Percentiles rank a stretch among this genome's conserved stretches.
phyloP scores from a whole-genome alignment of 1,284 basidiomycete species.

The Cryptococcus floricola region DNA sequence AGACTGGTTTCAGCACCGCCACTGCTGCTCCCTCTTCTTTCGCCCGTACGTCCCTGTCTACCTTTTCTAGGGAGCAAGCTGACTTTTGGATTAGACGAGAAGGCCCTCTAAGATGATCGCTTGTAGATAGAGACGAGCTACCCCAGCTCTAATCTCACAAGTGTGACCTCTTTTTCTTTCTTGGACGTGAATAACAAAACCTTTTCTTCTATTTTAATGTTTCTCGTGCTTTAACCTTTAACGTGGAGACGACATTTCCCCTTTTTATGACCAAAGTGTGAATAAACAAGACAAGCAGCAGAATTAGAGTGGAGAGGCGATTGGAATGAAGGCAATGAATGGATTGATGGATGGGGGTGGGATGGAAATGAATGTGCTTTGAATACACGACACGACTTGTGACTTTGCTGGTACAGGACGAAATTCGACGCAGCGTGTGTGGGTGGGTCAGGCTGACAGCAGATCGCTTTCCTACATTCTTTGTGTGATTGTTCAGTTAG shows the following conservation, averaged over 20 bases:
- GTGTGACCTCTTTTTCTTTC: neutral
- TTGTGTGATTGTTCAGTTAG: too few species aligned
- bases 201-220: neutral
- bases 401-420: too few species aligned
- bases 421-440: too few species aligned
- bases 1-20: conserved; percentile 30
- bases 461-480: too few species aligned
- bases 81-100: conserved; percentile 28
- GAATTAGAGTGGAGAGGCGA: neutral
- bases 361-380: neutral
- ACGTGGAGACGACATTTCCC: neutral
- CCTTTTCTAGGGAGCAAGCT: neutral
- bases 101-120: conserved; percentile 30
- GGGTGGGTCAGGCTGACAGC: too few species aligned
- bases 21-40: conserved; percentile 42
- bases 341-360: neutral
- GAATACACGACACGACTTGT: neutral
- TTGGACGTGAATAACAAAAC: neutral
- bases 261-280: neutral
- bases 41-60: conserved; percentile 28
- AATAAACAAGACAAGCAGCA: neutral
- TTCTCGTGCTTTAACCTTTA: neutral
- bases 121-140: neutral
- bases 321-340: neutral
- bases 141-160: neutral